These are phyloP conservation scores for Areca catechu DNA, from an alignment of 176 grass and related monocot species.

Conservation along the genomic window DNA sequence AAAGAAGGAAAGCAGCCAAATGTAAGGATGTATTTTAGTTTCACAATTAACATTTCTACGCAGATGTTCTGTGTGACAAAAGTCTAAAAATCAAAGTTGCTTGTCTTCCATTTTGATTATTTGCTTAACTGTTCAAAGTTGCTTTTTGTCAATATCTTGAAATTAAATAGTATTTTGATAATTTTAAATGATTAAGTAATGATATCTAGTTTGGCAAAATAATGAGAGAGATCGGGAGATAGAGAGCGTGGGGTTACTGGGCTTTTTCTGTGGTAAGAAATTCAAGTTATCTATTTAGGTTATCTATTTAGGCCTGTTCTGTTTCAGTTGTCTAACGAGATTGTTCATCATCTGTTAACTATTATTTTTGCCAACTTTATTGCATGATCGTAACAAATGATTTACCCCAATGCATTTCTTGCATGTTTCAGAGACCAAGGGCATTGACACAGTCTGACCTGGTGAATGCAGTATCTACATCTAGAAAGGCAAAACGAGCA, in stretches of 20 bases:
- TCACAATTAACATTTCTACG: too few species aligned
- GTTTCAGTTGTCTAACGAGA: too few species aligned
- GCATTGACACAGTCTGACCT: conserved; percentile 62
- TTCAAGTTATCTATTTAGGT: too few species aligned
- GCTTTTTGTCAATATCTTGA: too few species aligned
- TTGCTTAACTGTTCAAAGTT: too few species aligned
- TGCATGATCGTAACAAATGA: not conserved
- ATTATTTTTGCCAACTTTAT: not conserved
- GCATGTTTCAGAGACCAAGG: conserved; percentile 60
- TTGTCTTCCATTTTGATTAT: too few species aligned
- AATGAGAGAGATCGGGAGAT: not conserved
- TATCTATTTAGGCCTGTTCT: too few species aligned
- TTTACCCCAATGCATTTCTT: not conserved
- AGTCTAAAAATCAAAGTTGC: too few species aligned
- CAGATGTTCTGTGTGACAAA: too few species aligned
- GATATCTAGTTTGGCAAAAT: not conserved
- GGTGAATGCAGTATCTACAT: conserved; percentile 56
- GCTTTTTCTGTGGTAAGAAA: too few species aligned
- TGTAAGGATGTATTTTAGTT: conserved; percentile 27
- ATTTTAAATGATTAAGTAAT: too few species aligned
- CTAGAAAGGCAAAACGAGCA: conserved; percentile 57
- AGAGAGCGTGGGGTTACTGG: not conserved
- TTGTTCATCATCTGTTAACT: not conserved
- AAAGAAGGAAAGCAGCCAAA: conserved; percentile 41
- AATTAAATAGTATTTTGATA: too few species aligned